Evolutionary conservation across 768 basidiomycete genomes (phyloP).

Genomic region (Leucocoprinus birnbaumii): DNA sequence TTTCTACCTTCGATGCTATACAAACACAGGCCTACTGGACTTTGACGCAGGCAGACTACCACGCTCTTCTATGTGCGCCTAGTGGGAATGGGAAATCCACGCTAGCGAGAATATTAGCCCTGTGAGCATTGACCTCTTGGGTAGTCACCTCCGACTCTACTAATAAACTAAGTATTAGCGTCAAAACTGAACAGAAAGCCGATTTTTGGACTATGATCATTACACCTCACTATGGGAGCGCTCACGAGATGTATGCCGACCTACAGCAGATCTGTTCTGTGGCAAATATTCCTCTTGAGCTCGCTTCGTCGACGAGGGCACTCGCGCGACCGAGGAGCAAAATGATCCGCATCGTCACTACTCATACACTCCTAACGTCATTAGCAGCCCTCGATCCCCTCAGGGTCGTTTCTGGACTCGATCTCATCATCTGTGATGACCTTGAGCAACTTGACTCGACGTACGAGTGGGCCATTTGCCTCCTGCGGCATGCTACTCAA

Average conservation of each 20-base stretch:
- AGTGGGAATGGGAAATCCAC: slow-evolving; percentile 79
- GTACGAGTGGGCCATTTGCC: slow-evolving; percentile 83
- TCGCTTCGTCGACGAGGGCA: slow-evolving; percentile 14
- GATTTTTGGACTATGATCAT: slow-evolving; percentile 64
- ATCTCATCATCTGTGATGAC: slow-evolving; percentile 78
- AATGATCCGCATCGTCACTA: slow-evolving; percentile 55
- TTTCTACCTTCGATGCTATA: slow-evolving; percentile 72
- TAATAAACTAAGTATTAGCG: too few species aligned
- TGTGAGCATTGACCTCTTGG: too few species aligned
- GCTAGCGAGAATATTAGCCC: slow-evolving; percentile 64
- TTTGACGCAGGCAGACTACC: slow-evolving; percentile 59
- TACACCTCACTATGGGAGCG: slow-evolving; percentile 54
- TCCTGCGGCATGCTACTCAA: slow-evolving; percentile 65
- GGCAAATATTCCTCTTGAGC: slow-evolving; percentile 38
- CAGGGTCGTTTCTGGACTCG: slow-evolving; percentile 37
- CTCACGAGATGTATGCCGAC: slow-evolving; percentile 52
- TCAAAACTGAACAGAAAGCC: slow-evolving; percentile 38
- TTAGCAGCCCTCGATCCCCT: slow-evolving; percentile 30
- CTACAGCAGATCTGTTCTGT: slow-evolving; percentile 38
- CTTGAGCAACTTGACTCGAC: slow-evolving; percentile 76
- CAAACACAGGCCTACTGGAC: slow-evolving; percentile 93
- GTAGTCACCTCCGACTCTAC: too few species aligned
- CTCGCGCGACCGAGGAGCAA: slow-evolving; percentile 35
- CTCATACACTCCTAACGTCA: slow-evolving; percentile 45
- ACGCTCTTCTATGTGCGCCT: slow-evolving; percentile 77